Evolutionary conservation across 2,329 filamentous ascomycete species (phyloP), one percentile per base, ranked within the genome.

Genomic region (Colletotrichum sp.): DNA sequence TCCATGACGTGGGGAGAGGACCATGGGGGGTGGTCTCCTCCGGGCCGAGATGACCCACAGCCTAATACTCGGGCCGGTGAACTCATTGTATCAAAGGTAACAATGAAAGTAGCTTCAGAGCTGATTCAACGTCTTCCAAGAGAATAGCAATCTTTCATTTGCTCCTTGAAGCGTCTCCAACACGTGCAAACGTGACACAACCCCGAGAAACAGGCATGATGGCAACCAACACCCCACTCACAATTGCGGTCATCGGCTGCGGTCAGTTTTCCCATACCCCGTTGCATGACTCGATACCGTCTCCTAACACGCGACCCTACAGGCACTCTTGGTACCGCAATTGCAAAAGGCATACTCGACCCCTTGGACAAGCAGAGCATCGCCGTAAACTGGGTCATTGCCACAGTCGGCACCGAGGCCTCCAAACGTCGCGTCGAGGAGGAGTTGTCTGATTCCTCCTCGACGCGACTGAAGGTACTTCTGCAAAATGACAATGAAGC

Each of bases 141-240:
- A 26, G 55, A 18, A 13, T 2, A 5, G 0, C 0, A 9, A 16
- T 26, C 1, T 28, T 28, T 28, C 0, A 58, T 28, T 18, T 28
- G 4, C 1, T 58, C 15, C 55, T 28, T 10, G 7, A 4, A 58
- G 21, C 9, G 55, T 5, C 55, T 58, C 12, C 9, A 1, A 2
- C 4, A 3, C 5, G 6, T 0, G 24, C 1, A 58, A 58, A 10
- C n/a, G 15, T 6, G 3, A 0, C 55, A 26, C 2, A 28, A 10
- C 10, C 55, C 16, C 3, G 2, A 28, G 2, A 58, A 28, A 5
- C 26, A 4, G 0, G 21, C 55, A 5, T 28, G 3, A 58, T 58
- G 55, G 55, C 0, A 58, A 58, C 1, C 16, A 18, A 5, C 15
- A 10, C 13, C 10, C 55, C 55, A 10, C 55, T 58, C 55, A 58